Conservation (phyloP, 805 yeast species). For the Metschnikowia rubicola region DNA sequence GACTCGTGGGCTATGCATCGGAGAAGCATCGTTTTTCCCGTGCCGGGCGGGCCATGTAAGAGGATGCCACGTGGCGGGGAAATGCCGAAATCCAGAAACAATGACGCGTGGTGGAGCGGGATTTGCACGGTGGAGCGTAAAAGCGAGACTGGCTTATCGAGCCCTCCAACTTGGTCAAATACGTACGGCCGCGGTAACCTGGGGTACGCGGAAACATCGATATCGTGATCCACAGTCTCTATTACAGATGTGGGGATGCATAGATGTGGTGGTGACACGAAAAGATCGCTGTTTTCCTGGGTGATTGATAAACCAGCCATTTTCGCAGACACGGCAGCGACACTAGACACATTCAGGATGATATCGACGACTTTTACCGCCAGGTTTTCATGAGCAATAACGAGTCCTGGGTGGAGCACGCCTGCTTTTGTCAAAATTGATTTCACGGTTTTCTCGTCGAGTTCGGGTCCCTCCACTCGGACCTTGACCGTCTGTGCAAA, state of each 20-base stretch:
- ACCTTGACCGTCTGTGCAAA: slow-evolving; percentile 16
- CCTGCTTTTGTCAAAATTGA: slow-evolving; percentile 53
- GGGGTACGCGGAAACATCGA: slow-evolving; percentile 33
- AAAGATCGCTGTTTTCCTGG: slow-evolving; percentile 16
- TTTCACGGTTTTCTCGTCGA: slow-evolving; percentile 32
- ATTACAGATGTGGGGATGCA: slow-evolving; percentile 30
- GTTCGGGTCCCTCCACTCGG: slow-evolving; percentile 3
- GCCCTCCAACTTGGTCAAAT: slow-evolving; percentile 74
- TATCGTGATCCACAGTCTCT: slow-evolving; percentile 1
- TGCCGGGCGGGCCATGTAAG: slow-evolving; percentile 95
- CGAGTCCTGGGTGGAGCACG: slow-evolving; percentile 55
- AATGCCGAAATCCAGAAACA: slow-evolving; percentile 82
- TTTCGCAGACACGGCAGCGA: slow-evolving; percentile 10
- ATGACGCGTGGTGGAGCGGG: slow-evolving; percentile 73
- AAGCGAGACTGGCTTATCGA: slow-evolving; percentile 55
- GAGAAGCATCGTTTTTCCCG: slow-evolving; percentile 89
- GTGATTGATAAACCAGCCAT: slow-evolving; percentile 12
- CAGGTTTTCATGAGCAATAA: slow-evolving; percentile 17
- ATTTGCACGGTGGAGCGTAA: slow-evolving; percentile 69
- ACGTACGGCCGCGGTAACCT: slow-evolving; percentile 39
- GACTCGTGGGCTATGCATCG: slow-evolving; percentile 76
- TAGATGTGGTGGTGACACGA: slow-evolving; percentile 47
- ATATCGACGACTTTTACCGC: slow-evolving; percentile 29
- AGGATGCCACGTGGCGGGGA: slow-evolving; percentile 92
- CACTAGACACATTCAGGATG: slow-evolving; percentile 17